A percentile compares a stretch with the other conserved stretches of the same genome.
phyloP scores from a whole-genome alignment of 2,329 filamentous ascomycete species.

The Pestalotiopsis sp. region DNA sequence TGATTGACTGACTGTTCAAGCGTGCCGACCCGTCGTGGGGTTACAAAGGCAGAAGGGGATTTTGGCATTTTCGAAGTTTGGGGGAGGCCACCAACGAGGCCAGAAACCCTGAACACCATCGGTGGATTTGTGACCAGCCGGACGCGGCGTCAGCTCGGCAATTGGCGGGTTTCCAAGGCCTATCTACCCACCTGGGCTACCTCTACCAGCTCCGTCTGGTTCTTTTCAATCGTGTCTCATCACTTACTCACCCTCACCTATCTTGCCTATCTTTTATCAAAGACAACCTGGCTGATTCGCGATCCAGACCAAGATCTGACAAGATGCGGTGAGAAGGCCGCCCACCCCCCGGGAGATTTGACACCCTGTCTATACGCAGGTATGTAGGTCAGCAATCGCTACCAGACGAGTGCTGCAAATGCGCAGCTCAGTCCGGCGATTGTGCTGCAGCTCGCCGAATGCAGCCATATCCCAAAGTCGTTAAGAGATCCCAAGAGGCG shows the following conservation, averaged over 20 bases:
- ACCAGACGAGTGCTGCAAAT: not conserved
- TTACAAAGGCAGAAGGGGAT: not conserved
- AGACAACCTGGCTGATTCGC: not conserved
- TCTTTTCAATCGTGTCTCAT: not conserved
- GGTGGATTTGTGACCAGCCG: not conserved
- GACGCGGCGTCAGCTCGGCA: not conserved
- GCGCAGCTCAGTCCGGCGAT: not conserved
- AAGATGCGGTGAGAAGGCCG: conserved; percentile 8
- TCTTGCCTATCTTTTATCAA: not conserved
- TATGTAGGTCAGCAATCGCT: not conserved
- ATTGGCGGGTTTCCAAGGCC: not conserved
- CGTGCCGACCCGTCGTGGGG: conserved; percentile 5
- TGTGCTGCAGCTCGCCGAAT: conserved; percentile 6
- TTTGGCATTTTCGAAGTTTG: not conserved
- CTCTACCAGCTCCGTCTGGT: too few relatives aligned
- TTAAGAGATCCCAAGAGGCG: not conserved
- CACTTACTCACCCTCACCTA: not conserved
- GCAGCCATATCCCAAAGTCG: conserved; percentile 6
- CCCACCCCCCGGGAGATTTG: not conserved
- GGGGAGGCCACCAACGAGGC: not conserved
- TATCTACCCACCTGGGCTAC: not conserved
- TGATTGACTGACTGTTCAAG: not conserved
- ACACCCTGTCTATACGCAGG: not conserved
- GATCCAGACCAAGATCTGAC: conserved; percentile 2
- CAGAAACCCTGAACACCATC: not conserved